Evolutionary conservation across 2,329 filamentous ascomycete species (phyloP).

Genomic region (Oidium heveae): DNA sequence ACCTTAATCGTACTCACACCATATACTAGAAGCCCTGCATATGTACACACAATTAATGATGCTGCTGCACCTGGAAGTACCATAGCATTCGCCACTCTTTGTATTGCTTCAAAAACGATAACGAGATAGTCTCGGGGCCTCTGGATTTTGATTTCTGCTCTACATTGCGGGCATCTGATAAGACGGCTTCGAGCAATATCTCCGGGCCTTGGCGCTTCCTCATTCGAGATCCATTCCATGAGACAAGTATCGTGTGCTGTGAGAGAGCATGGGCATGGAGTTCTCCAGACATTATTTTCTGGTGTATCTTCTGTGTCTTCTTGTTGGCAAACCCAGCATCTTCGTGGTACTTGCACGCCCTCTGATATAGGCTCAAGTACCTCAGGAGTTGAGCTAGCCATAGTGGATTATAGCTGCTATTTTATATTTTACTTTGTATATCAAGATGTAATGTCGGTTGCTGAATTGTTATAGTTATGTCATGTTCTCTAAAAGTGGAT

Average conservation of each 20-base stretch:
- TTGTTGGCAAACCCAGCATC: slow-evolving; percentile 38
- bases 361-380: too few relatives aligned
- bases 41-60: slow-evolving; percentile 17
- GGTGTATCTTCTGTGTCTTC: slow-evolving; percentile 25
- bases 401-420: too few relatives aligned
- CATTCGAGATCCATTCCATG: slow-evolving; percentile 79
- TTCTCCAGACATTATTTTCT: slow-evolving; percentile 40
- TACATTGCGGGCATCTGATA: slow-evolving; percentile 74
- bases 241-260: slow-evolving; percentile 79
- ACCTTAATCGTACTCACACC: slow-evolving; percentile 37
- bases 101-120: slow-evolving; percentile 6
- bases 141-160: slow-evolving; percentile 50
- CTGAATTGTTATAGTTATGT: too few relatives aligned
- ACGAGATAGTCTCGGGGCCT: slow-evolving; percentile 53
- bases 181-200: slow-evolving; percentile 27
- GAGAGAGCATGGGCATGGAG: slow-evolving; percentile 73
- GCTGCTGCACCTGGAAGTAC: slow-evolving; percentile 11
- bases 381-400: too few relatives aligned
- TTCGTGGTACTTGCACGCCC: slow-evolving; percentile 10
- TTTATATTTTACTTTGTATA: too few relatives aligned
- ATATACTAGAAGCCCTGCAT: slow-evolving; percentile 26
- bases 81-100: slow-evolving; percentile 5
- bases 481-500: too few relatives aligned
- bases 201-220: slow-evolving; percentile 37
- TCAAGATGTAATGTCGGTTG: too few relatives aligned